Conservation (phyloP, 495 filamentous ascomycete species). For the Xylaria nigripes region DNA sequence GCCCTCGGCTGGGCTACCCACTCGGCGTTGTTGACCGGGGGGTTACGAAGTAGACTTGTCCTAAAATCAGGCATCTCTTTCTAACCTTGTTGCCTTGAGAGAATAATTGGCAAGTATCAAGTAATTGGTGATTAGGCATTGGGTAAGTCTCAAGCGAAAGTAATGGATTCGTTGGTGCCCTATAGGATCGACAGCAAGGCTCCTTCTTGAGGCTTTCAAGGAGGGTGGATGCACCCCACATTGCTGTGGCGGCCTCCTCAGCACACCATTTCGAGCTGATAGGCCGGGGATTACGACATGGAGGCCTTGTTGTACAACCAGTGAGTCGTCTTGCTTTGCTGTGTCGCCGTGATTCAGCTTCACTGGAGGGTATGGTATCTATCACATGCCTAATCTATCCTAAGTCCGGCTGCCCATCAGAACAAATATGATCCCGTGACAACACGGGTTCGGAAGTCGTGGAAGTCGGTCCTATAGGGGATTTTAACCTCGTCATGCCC, state of each 20-base stretch:
- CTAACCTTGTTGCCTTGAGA: not conserved
- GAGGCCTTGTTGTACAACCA: conserved; percentile 1
- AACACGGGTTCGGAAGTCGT: not conserved
- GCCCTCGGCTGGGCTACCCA: conserved; percentile 8
- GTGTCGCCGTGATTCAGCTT: conserved; percentile 3
- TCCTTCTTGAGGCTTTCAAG: not conserved
- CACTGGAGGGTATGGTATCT: not conserved
- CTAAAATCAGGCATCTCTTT: not conserved
- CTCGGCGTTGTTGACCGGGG: conserved; percentile 2
- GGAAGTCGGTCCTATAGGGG: not conserved
- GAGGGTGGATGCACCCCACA: conserved; percentile 11
- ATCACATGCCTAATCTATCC: not conserved
- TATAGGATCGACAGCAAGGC: not conserved
- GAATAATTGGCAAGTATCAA: conserved; percentile 1
- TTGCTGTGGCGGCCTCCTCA: conserved; percentile 2
- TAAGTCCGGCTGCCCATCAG: not conserved
- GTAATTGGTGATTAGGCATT: not conserved
- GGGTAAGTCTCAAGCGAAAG: not conserved
- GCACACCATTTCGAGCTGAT: conserved; percentile 1
- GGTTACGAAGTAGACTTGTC: not conserved
- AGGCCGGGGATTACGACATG: conserved; percentile 1
- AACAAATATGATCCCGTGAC: conserved; percentile 1
- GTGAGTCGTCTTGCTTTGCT: not conserved
- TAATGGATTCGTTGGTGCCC: not conserved
- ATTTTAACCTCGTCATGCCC: not conserved